A percentile compares a stretch with the other conserved stretches of the same genome.
phyloP scores from a whole-genome alignment of 768 basidiomycete species.

The Phlebiopsis gigantea region DNA sequence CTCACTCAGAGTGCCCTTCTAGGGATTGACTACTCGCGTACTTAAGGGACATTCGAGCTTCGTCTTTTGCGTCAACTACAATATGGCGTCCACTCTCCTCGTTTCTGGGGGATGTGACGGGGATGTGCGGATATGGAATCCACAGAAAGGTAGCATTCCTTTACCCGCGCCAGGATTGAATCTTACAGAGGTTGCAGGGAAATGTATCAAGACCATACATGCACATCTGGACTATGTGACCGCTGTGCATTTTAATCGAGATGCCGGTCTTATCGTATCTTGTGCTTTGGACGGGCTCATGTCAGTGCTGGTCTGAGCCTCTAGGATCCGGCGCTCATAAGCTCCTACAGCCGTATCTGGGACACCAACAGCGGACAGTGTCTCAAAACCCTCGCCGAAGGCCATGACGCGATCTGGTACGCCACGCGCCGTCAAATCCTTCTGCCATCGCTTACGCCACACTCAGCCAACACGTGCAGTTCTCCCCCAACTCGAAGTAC shows the following conservation, averaged over 20 bases:
- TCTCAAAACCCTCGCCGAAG: slow-evolving; percentile 92
- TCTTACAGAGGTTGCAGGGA: slow-evolving; percentile 42
- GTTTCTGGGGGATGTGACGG: slow-evolving; percentile 94
- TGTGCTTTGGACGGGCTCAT: slow-evolving; percentile 92
- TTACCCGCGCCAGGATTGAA: background rate
- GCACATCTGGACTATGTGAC: slow-evolving; percentile 95
- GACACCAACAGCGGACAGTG: slow-evolving; percentile 90
- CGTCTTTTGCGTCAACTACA: slow-evolving; percentile 92
- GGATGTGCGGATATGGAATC: slow-evolving; percentile 90
- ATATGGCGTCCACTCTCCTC: slow-evolving; percentile 78
- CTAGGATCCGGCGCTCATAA: background rate
- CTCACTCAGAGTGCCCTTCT: background rate
- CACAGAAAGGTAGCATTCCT: slow-evolving; percentile 54
- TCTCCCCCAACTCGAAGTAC: slow-evolving; percentile 94
- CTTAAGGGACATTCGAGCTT: slow-evolving; percentile 81
- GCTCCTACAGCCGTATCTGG: slow-evolving; percentile 80
- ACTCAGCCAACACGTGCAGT: slow-evolving; percentile 79
- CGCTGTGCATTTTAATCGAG: slow-evolving; percentile 89
- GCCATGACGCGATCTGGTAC: slow-evolving; percentile 79
- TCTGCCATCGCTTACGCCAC: background rate
- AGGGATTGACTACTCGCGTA: slow-evolving; percentile 68
- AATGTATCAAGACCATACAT: slow-evolving; percentile 78
- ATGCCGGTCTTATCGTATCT: slow-evolving; percentile 87
- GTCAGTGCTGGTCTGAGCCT: slow-evolving; percentile 40
- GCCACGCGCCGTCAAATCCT: no score